Conservation (phyloP, 2,329 filamentous ascomycete species). For the Penicillium psychrosexuale region DNA sequence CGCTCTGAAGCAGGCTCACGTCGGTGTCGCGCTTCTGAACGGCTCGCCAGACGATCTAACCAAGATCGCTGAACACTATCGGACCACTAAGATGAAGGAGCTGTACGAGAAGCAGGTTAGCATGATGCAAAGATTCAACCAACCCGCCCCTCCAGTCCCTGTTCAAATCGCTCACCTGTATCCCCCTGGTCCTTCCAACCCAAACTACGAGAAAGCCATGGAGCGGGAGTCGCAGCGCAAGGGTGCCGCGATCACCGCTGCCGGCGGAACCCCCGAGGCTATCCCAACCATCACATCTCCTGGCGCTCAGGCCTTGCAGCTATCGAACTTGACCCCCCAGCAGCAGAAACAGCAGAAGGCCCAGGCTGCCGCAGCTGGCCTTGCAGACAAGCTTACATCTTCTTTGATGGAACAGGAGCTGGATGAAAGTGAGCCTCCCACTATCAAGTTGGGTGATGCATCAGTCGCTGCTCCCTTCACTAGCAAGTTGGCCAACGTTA, state of each 20-base stretch:
- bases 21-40: slow-evolving; percentile 93
- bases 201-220: slow-evolving; percentile 90
- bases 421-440: slow-evolving; percentile 85
- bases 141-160: slow-evolving; percentile 89
- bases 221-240: slow-evolving; percentile 81
- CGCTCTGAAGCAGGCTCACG: slow-evolving; percentile 94
- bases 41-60: slow-evolving; percentile 87
- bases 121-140: slow-evolving; percentile 93
- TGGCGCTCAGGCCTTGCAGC: slow-evolving; percentile 59
- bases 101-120: slow-evolving; percentile 93
- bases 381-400: slow-evolving; percentile 82
- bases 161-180: slow-evolving; percentile 89
- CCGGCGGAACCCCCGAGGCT: slow-evolving; percentile 41
- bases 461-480: slow-evolving; percentile 97
- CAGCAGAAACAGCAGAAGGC: slow-evolving; percentile 56
- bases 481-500: slow-evolving; percentile 92
- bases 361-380: slow-evolving; percentile 67
- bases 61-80: slow-evolving; percentile 87
- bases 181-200: slow-evolving; percentile 83
- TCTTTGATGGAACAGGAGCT: slow-evolving; percentile 89
- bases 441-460: slow-evolving; percentile 94
- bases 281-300: slow-evolving; percentile 66
- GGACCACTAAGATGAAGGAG: slow-evolving; percentile 97
- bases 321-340: slow-evolving; percentile 51
- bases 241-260: slow-evolving; percentile 58